Evolutionary conservation across 176 grass and related monocot species (phyloP).

Genomic region (Triticum aestivum): DNA sequence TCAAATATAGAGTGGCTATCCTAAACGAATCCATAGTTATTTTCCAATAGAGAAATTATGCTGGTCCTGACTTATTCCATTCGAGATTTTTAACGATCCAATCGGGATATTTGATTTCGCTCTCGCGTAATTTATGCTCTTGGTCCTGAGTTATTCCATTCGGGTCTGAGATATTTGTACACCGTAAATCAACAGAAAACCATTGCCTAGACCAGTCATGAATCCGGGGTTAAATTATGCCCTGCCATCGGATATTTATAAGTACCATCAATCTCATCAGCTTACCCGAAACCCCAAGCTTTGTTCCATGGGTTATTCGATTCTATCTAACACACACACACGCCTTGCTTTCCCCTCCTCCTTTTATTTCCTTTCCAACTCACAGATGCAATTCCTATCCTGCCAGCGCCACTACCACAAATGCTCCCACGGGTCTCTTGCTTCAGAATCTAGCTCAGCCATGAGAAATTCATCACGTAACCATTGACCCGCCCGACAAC

Average conservation of each 20-base stretch:
- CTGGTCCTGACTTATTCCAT: neutral
- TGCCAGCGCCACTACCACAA: constrained; percentile 27
- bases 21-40: neutral
- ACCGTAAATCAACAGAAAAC: neutral
- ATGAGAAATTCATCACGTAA: neutral
- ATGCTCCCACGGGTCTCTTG: constrained; percentile 19
- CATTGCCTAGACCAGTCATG: neutral
- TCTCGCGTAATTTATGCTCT: neutral
- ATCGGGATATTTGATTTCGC: too few species aligned
- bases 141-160: neutral
- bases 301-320: constrained; percentile 37
- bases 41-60: neutral
- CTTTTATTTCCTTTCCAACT: constrained; percentile 41
- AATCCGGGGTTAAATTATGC: constrained; percentile 24
- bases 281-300: constrained; percentile 8
- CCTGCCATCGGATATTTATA: constrained; percentile 17
- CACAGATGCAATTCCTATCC: constrained; percentile 58
- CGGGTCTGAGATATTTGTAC: neutral
- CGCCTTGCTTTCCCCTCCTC: constrained; percentile 17
- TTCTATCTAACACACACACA: constrained; percentile 23
- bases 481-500: neutral
- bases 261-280: constrained; percentile 30
- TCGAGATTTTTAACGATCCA: neutral
- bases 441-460: constrained; percentile 11
- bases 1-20: neutral